Base-by-base conservation (phyloP, 1,284 basidiomycete genomes). In the Marasmius sp. region DNA sequence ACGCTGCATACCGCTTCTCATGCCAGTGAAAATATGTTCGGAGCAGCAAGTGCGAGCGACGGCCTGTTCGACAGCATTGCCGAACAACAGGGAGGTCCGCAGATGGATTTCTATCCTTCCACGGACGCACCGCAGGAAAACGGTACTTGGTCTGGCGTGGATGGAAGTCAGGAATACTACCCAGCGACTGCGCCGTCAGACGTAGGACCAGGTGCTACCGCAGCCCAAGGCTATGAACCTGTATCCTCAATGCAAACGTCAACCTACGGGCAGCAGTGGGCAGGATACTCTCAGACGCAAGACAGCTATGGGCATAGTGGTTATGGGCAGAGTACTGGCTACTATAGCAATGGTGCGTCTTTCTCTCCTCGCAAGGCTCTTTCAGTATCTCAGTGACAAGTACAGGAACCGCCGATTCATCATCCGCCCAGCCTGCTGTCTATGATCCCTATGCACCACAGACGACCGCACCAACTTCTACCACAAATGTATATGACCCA, bases 381-480 rank as follows among this genome's bases (percentile, higher is more conserved):
- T 47, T 18, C 20, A 47, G 45, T 47, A 8, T 47, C 16, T 47
- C n/a, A 47, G 16, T n/a, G 45, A 20, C 27, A 47, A 47, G 45
- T 20, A 14, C 16, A 47, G 45, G 27, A 27, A 27, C 45, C 16
- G 20, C n/a, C 45, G 45, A 47, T 18, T 47, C 16, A 8, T 47
- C 45, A 20, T 34, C 36, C 18, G 41, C 57, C 34, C 37, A 34
- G 50, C 20, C 45, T 51, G 51, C 61, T 54, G 2, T 54, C 6
- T 69, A 72, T 62, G 72, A 75, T 59, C 69, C 72, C 34, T 78
- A 77, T 66, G 73, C 71, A 54, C 72, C 77, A 18, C 62, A 70
- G 41, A 60, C 71, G 38, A 50, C 45, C 20, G 45, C n/a, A n/a
- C 16, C 45, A n/a, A 47, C 9, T n/a, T 47, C 16, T 20, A 6